These are phyloP conservation scores for Paspalum vaginatum DNA, from an alignment of 176 grass and related monocot species.

Conservation along the genomic window DNA sequence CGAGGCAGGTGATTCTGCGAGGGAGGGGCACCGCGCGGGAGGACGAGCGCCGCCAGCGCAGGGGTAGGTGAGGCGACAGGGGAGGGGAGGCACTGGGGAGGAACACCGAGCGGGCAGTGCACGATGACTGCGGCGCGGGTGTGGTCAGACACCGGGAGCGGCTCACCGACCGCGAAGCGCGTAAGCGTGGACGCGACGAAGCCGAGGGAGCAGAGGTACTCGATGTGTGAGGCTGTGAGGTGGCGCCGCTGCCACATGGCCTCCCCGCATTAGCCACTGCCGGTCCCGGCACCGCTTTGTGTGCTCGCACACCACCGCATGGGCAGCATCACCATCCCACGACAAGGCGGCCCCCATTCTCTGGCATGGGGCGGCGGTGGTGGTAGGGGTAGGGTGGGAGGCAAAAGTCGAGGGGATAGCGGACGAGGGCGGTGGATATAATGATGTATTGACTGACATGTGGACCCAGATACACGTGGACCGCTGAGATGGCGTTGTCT, in stretches of 20 bases:
- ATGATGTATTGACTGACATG: too few relatives aligned
- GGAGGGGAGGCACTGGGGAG: too few relatives aligned
- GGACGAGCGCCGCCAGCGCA: too few relatives aligned
- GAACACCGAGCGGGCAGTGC: slow-evolving; percentile 45
- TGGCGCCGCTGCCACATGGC: slow-evolving; percentile 51
- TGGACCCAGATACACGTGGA: too few relatives aligned
- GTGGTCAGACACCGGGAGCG: slow-evolving; percentile 70
- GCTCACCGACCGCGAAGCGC: slow-evolving; percentile 78
- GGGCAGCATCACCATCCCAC: slow-evolving; percentile 17
- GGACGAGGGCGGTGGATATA: too few relatives aligned
- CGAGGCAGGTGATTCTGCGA: too few relatives aligned
- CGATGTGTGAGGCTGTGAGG: slow-evolving; percentile 71
- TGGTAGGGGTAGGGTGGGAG: too few relatives aligned
- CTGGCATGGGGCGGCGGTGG: too few relatives aligned
- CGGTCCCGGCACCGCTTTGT: slow-evolving; percentile 76
- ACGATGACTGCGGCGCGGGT: slow-evolving; percentile 59
- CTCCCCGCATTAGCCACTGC: slow-evolving; percentile 54
- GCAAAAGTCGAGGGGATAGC: too few relatives aligned
- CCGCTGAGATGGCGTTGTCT: too few relatives aligned
- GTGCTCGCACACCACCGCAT: slow-evolving; percentile 44
- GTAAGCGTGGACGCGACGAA: slow-evolving; percentile 62
- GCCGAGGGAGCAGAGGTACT: slow-evolving; percentile 68
- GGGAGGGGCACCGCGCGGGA: too few relatives aligned
- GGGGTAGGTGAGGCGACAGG: too few relatives aligned
- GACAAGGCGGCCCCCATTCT: slow-evolving; percentile 43